Percentiles rank a stretch among this genome's conserved stretches.
Evolutionary conservation across 352 stramenopile species (phyloP).

Genomic region (Pythium grandisporangium): DNA sequence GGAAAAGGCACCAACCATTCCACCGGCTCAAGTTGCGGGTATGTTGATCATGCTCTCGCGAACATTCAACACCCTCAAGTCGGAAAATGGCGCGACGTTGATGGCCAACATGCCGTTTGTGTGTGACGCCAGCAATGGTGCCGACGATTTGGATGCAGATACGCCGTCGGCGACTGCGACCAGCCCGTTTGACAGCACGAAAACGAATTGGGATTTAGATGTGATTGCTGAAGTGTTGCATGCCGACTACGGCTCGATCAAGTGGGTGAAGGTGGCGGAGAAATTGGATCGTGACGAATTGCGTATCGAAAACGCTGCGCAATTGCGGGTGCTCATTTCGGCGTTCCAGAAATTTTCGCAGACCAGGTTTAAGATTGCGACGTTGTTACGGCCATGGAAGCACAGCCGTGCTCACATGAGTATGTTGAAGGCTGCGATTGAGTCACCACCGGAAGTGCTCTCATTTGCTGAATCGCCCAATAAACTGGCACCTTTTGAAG

Average conservation of each 20-base stretch:
- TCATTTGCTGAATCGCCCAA: conserved; percentile 73
- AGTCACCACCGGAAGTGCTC: conserved; percentile 69
- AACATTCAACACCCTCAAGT: conserved; percentile 62
- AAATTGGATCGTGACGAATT: conserved; percentile 78
- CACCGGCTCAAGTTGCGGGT: conserved; percentile 76
- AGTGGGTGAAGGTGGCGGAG: conserved; percentile 79
- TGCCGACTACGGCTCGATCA: conserved; percentile 78
- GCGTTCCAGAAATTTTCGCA: conserved; percentile 77
- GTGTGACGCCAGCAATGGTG: conserved; percentile 31
- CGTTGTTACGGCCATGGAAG: conserved; percentile 72
- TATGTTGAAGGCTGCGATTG: conserved; percentile 69
- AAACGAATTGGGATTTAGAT: conserved; percentile 76
- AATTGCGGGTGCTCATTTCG: conserved; percentile 67
- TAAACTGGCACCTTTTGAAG: conserved; percentile 80
- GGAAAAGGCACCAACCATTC: conserved; percentile 70
- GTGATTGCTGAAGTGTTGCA: conserved; percentile 81
- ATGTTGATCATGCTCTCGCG: conserved; percentile 85
- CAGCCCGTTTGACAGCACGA: conserved; percentile 17
- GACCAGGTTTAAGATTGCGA: conserved; percentile 66
- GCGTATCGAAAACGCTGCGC: conserved; percentile 42
- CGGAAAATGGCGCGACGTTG: conserved; percentile 58
- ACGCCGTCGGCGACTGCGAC: conserved; percentile 15
- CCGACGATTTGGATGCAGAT: conserved; percentile 13
- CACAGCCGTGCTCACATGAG: conserved; percentile 68
- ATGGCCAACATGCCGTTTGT: conserved; percentile 78